Conservation (phyloP, 345 rosid genomes). For the Carallia pectinifolia region DNA sequence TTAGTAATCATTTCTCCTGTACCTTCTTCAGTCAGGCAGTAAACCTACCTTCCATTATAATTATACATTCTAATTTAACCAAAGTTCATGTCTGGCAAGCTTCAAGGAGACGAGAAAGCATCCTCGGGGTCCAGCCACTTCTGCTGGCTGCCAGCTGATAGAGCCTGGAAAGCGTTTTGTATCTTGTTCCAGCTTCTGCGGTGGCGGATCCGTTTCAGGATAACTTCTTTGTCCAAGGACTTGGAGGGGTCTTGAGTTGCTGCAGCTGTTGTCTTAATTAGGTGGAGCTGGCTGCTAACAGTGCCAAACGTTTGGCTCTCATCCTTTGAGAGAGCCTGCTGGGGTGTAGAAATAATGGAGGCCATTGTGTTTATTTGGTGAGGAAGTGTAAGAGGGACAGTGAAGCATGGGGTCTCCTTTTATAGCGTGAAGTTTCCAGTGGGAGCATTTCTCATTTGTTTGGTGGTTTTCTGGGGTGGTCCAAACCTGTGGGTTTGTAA, state of each 20-base stretch:
- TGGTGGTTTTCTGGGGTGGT: not conserved
- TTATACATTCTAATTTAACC: too few species aligned
- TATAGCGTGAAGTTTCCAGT: not conserved
- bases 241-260: constrained; percentile 17
- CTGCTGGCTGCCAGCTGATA: constrained; percentile 8
- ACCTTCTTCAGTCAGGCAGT: too few species aligned
- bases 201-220: constrained; percentile 50
- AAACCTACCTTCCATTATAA: too few species aligned
- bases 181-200: constrained; percentile 35
- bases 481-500: constrained; percentile 17
- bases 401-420: not conserved
- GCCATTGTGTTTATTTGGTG: constrained; percentile 2
- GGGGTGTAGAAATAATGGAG: constrained; percentile 5
- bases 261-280: constrained; percentile 21
- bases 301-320: not conserved
- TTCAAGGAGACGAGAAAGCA: constrained; percentile 44
- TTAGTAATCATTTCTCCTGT: too few species aligned
- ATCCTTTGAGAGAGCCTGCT: constrained; percentile 3
- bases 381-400: not conserved
- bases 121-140: constrained; percentile 38
- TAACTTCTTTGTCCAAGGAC: constrained; percentile 30
- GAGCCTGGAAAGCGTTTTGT: constrained; percentile 29
- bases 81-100: not conserved
- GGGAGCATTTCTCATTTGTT: constrained; percentile 1
- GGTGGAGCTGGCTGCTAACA: constrained; percentile 35